phyloP scores from a whole-genome alignment of 2,329 filamentous ascomycete species.

The Pezicula neosporulosa region DNA sequence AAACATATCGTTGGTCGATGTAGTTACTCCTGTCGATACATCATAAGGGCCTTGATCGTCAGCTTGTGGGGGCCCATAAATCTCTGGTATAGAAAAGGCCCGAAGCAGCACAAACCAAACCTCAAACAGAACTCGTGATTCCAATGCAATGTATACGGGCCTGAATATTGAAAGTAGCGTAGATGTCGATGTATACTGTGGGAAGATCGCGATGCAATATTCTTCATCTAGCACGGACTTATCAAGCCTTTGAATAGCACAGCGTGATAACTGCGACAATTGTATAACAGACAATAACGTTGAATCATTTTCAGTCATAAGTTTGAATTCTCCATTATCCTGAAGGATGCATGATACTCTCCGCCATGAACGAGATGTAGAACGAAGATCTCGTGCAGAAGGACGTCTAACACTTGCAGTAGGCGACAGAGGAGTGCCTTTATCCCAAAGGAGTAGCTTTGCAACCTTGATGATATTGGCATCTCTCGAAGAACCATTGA shows the following conservation, averaged over 20 bases:
- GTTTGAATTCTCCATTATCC: conserved; percentile 90
- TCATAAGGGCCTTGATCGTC: conserved; percentile 13
- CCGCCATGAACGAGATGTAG: conserved; percentile 67
- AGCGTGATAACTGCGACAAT: conserved; percentile 82
- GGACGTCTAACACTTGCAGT: conserved; percentile 47
- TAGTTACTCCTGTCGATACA: conserved; percentile 3
- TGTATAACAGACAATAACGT: conserved; percentile 79
- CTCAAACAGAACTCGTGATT: conserved; percentile 87
- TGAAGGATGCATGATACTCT: conserved; percentile 89
- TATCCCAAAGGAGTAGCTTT: conserved; percentile 89
- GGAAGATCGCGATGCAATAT: conserved; percentile 92
- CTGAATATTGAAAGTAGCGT: conserved; percentile 72
- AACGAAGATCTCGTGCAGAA: conserved; percentile 53
- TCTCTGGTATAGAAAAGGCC: conserved; percentile 86
- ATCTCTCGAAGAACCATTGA: conserved; percentile 65
- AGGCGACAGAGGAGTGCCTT: conserved; percentile 52
- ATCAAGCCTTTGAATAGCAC: conserved; percentile 86
- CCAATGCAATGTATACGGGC: conserved; percentile 86
- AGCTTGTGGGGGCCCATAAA: conserved; percentile 55
- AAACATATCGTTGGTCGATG: conserved; percentile 46
- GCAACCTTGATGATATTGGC: conserved; percentile 92
- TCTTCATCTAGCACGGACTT: conserved; percentile 88
- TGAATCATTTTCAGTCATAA: conserved; percentile 83
- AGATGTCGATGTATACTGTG: conserved; percentile 78
- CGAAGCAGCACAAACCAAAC: conserved; percentile 94